These are phyloP conservation scores for Vanrija pseudolonga DNA, from an alignment of 1,284 basidiomycete genomes.

Conservation along the genomic window DNA sequence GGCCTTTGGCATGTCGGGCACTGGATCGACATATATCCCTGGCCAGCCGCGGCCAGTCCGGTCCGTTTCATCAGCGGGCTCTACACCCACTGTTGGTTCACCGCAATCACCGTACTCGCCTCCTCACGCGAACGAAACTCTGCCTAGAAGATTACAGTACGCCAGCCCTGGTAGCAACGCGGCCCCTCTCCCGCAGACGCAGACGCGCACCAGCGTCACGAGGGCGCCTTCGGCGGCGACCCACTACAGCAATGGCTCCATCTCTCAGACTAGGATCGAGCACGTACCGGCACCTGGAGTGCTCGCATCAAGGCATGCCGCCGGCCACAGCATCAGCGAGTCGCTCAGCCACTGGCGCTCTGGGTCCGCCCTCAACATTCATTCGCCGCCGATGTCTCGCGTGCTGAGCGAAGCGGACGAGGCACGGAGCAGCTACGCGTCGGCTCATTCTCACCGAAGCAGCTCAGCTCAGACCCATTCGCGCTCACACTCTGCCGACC, in stretches of 20 bases:
- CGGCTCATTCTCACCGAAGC: no score
- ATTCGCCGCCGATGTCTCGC: not conserved
- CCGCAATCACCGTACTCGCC: not conserved
- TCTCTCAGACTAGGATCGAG: not conserved
- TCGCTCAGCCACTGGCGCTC: not conserved
- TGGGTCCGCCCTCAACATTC: not conserved
- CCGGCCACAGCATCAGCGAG: conserved; percentile 9
- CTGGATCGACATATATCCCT: conserved; percentile 27
- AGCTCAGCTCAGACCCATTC: no score
- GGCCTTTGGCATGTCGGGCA: not conserved
- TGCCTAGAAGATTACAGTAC: not conserved
- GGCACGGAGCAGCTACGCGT: no score
- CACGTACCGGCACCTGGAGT: conserved; percentile 7
- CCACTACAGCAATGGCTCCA: no score
- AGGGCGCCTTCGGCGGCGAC: no score
- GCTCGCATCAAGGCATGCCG: conserved; percentile 8
- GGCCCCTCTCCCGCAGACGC: not conserved
- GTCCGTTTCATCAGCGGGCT: conserved; percentile 15
- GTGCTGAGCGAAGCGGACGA: not conserved
- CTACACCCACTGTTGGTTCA: not conserved
- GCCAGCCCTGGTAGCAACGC: not conserved
- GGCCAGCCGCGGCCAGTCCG: conserved; percentile 43
- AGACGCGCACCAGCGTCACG: not conserved
- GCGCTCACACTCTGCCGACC: no score
- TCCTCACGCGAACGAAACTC: not conserved